A percentile compares a stretch with the other conserved stretches of the same genome.
phyloP scores from a whole-genome alignment of 495 filamentous ascomycete species.

The Penicillium atrosanguineum region DNA sequence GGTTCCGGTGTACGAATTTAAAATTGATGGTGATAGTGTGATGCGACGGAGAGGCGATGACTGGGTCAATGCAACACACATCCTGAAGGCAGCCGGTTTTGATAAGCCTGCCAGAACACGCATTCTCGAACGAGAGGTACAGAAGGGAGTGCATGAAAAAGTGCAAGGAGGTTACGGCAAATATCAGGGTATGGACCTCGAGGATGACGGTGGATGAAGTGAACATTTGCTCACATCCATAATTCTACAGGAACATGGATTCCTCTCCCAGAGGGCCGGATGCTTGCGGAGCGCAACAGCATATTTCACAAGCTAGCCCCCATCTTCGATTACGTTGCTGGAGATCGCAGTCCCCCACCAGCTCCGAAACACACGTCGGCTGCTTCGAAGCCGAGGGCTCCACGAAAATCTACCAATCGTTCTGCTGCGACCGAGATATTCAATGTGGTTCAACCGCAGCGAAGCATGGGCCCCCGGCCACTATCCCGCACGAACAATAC shows the following conservation, averaged over 20 bases:
- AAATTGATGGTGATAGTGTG: conserved; percentile 71
- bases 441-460: conserved; percentile 39
- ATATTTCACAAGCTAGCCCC: conserved; percentile 75
- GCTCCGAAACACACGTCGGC: conserved; percentile 83
- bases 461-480: conserved; percentile 40
- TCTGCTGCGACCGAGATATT: conserved; percentile 36
- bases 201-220: not conserved
- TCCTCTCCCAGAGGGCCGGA: conserved; percentile 74
- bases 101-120: conserved; percentile 91
- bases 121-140: conserved; percentile 94
- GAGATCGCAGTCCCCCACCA: conserved; percentile 83
- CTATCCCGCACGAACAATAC: conserved; percentile 54
- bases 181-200: conserved; percentile 72
- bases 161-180: conserved; percentile 98
- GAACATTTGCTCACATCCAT: conserved; percentile 14
- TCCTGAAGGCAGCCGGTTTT: conserved; percentile 80
- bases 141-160: conserved; percentile 95
- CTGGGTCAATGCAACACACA: conserved; percentile 96
- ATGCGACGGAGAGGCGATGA: conserved; percentile 88
- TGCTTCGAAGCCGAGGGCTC: conserved; percentile 64
- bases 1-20: conserved; percentile 90
- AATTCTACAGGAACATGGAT: conserved; percentile 83
- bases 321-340: conserved; percentile 87
- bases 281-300: conserved; percentile 80
- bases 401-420: conserved; percentile 46